These are phyloP conservation scores for Syncephalastrum contaminatum DNA, from an alignment of 371 early-diverging fungal species.

Conservation along the genomic window DNA sequence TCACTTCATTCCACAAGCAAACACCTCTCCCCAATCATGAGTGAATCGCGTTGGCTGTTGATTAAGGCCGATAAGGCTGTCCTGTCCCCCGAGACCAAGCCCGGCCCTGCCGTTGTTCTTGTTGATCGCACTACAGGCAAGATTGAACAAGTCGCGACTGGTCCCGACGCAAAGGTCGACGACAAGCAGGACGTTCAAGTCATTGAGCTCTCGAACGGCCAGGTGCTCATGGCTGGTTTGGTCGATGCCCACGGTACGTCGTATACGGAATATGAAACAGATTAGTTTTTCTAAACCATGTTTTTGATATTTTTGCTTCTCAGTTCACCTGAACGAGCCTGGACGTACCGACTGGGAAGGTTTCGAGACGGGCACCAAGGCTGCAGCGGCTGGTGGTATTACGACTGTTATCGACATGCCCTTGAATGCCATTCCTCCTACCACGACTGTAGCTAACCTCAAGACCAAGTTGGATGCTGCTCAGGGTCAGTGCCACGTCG, in stretches of 20 bases:
- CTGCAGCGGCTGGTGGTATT: constrained; percentile 82
- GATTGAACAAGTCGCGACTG: constrained; percentile 42
- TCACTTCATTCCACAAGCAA: background rate
- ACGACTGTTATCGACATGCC: constrained; percentile 85
- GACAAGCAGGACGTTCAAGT: constrained; percentile 17
- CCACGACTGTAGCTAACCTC: constrained; percentile 70
- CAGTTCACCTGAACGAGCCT: constrained; percentile 80
- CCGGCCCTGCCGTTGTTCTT: constrained; percentile 44
- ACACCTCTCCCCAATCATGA: constrained; percentile 2
- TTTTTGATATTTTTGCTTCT: constrained; percentile 4
- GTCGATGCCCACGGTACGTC: constrained; percentile 74
- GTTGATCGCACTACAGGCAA: constrained; percentile 53
- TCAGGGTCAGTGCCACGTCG: constrained; percentile 68
- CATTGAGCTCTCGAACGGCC: constrained; percentile 35
- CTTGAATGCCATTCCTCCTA: constrained; percentile 84
- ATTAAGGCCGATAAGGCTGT: constrained; percentile 44
- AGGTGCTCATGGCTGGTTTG: constrained; percentile 72
- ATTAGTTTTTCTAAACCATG: background rate
- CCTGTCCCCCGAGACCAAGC: constrained; percentile 39
- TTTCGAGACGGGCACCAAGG: constrained; percentile 76
- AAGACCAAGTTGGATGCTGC: constrained; percentile 66
- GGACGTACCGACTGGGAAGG: constrained; percentile 88
- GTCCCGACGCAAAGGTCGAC: constrained; percentile 9
- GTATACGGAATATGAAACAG: background rate
- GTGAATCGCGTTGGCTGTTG: constrained; percentile 23